These are phyloP conservation scores for Dioscorea alata DNA, from an alignment of 106 monocot genomes.

Conservation along the genomic window DNA sequence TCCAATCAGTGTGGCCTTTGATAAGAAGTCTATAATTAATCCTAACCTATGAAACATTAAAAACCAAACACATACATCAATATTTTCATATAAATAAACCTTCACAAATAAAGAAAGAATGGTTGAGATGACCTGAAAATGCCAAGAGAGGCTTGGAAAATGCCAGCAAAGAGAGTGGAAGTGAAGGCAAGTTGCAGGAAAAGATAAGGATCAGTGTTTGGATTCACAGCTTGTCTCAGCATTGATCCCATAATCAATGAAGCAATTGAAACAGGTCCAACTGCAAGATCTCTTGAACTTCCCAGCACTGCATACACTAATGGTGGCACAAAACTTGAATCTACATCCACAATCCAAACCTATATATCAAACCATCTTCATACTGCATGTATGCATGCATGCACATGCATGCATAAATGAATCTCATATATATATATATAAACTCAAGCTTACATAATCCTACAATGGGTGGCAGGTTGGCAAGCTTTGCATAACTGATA, in stretches of 20 bases:
- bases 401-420: too few species aligned
- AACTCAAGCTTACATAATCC: conserved; percentile 62
- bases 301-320: conserved; percentile 84
- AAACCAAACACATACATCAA: too few species aligned
- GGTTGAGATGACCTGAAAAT: conserved; percentile 44
- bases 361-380: too few species aligned
- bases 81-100: too few species aligned
- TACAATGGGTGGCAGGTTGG: conserved; percentile 77
- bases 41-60: conserved; percentile 38
- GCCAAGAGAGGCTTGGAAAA: conserved; percentile 84
- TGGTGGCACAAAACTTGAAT: conserved; percentile 93
- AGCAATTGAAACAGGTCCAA: conserved; percentile 82
- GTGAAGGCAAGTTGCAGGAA: conserved; percentile 88
- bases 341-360: conserved; percentile 12
- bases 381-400: too few species aligned
- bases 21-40: conserved; percentile 82
- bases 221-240: conserved; percentile 57
- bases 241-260: conserved; percentile 90
- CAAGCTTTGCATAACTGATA: conserved; percentile 90
- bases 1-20: conserved; percentile 74
- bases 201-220: conserved; percentile 37
- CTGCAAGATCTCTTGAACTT: conserved; percentile 84
- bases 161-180: conserved; percentile 78
- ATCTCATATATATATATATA: neutral
- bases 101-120: too few species aligned